Percentiles rank a stretch among this genome's conserved stretches.
Evolutionary conservation across 495 filamentous ascomycete species (phyloP).

Genomic region (Aspergillus carlsbadensis): DNA sequence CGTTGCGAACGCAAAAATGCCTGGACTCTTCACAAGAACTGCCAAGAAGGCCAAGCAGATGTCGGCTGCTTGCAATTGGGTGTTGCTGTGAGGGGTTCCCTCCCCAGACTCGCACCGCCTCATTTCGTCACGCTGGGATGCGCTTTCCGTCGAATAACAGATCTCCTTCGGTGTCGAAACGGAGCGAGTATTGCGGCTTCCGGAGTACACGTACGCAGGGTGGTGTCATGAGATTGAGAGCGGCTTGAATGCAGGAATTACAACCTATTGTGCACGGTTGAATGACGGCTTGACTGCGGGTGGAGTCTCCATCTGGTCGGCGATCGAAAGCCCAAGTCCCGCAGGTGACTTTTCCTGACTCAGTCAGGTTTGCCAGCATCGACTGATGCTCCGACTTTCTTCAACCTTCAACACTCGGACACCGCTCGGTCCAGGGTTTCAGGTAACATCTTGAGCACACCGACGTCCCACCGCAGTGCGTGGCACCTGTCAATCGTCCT

Average conservation of each 20-base stretch:
- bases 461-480: no score
- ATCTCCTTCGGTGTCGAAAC: background rate
- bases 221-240: background rate
- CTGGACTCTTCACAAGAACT: background rate
- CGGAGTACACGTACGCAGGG: background rate
- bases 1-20: background rate
- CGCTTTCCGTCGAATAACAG: background rate
- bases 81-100: background rate
- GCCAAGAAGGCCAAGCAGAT: slow-evolving; percentile 1
- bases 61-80: background rate
- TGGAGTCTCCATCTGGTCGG: background rate
- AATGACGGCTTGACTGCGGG: background rate
- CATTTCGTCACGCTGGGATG: background rate
- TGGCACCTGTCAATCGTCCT: background rate
- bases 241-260: background rate
- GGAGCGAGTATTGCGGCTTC: background rate
- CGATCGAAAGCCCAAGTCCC: background rate
- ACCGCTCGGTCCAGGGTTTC: no score
- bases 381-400: background rate
- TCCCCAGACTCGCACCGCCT: slow-evolving; percentile 5
- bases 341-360: background rate
- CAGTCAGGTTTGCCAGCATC: background rate
- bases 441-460: no score
- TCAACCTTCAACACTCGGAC: background rate
- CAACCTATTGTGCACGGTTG: background rate